Evolutionary conservation across 139 green algal genomes (phyloP), one percentile per base, ranked within the genome.

Genomic region (Chlorokybus atmophyticus): DNA sequence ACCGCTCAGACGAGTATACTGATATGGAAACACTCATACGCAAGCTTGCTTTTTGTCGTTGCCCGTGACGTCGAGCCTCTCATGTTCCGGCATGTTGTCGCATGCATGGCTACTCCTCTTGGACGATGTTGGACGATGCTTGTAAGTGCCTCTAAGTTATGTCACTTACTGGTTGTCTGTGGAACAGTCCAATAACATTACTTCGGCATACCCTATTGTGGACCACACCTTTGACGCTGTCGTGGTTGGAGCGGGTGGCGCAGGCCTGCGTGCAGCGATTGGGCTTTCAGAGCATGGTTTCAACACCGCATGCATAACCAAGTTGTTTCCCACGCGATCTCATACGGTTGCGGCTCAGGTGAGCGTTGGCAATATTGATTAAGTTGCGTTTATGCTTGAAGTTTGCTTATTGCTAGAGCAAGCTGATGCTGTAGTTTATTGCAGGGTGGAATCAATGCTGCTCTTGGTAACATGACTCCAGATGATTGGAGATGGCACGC

Each of bases 401-500:
- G 38, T 17, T 44, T 44, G n/a, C n/a, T 44, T 44, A 44, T 44
- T 44, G 38, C n/a, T n/a, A n/a, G n/a, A n/a, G n/a, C n/a, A n/a
- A n/a, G n/a, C n/a, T n/a, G n/a, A n/a, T n/a, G n/a, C n/a, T n/a
- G n/a, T n/a, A n/a, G n/a, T n/a, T n/a, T n/a, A n/a, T n/a, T n/a
- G 30, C 59, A 71, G 63, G 71, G 71, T 25, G 92, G 92, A 52
- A 99, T 99, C 77, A 99, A 99, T 70, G 91, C 92, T 2, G 92
- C 92, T 0, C 79, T 99, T 3, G 92, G 84, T 38, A 99, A 99
- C 79, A 98, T 98, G 92, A 68, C 26, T 29, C 70, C 90, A 61
- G 92, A 99, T 52, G 87, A 99, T 72, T 99, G 92, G 92, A 69
- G 92, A 19, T 99, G 92, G 92, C 92, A 99, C 60, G 92, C 92